Evolutionary conservation across 805 yeast genomes (phyloP).

Genomic region (Suhomyces canberraensis): DNA sequence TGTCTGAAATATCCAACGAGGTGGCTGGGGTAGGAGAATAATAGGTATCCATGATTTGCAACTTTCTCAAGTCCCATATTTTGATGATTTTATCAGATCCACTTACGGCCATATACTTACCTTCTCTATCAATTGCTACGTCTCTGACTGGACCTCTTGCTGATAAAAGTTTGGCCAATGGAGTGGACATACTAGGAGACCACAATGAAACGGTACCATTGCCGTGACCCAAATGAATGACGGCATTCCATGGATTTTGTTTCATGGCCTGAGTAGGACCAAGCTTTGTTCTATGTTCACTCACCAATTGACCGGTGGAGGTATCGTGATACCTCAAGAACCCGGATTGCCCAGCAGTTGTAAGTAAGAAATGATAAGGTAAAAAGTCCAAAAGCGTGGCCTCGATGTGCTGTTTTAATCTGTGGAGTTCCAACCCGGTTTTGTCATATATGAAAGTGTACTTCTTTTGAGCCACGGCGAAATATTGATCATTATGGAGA

Average conservation of each 20-base stretch:
- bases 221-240: slow-evolving; percentile 87
- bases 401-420: slow-evolving; percentile 86
- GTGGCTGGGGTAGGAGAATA: slow-evolving; percentile 81
- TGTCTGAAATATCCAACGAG: slow-evolving; percentile 76
- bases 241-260: slow-evolving; percentile 95
- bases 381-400: slow-evolving; percentile 78
- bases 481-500: slow-evolving; percentile 86
- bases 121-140: slow-evolving; percentile 84
- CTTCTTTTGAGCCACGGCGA: slow-evolving; percentile 96
- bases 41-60: slow-evolving; percentile 70
- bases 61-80: slow-evolving; percentile 90
- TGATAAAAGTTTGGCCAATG: slow-evolving; percentile 77
- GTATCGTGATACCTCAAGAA: slow-evolving; percentile 91
- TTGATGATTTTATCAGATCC: slow-evolving; percentile 83
- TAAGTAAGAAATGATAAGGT: slow-evolving; percentile 88
- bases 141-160: slow-evolving; percentile 86
- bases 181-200: slow-evolving; percentile 86
- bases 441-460: slow-evolving; percentile 90
- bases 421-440: slow-evolving; percentile 87
- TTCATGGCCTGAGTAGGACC: slow-evolving; percentile 89
- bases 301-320: slow-evolving; percentile 82
- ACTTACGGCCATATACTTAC: slow-evolving; percentile 89
- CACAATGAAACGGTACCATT: slow-evolving; percentile 91
- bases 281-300: slow-evolving; percentile 79
- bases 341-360: slow-evolving; percentile 87